These are phyloP conservation scores for Pseudogymnoascus sp. DNA, from an alignment of 2,329 filamentous ascomycete genomes.

Conservation along the genomic window DNA sequence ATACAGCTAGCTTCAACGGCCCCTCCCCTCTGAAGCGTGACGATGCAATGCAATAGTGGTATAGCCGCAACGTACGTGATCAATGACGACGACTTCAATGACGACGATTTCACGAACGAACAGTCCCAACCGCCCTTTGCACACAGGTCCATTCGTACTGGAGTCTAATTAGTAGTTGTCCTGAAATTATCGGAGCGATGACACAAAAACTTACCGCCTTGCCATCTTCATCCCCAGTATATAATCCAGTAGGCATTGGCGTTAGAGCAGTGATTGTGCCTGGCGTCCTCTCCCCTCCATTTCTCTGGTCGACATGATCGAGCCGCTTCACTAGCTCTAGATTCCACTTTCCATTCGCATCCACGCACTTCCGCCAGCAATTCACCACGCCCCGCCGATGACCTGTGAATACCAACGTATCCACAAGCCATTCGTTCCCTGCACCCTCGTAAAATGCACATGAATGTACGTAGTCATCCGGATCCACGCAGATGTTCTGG, in stretches of 20 bases:
- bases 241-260: conserved; percentile 74
- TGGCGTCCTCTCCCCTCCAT: conserved; percentile 49
- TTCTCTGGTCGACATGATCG: conserved; percentile 66
- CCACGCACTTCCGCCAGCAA: conserved; percentile 53
- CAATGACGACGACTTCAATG: no score
- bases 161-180: conserved; percentile 11
- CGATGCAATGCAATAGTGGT: background rate
- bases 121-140: background rate
- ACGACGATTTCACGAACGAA: background rate
- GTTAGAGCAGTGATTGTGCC: conserved; percentile 79
- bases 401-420: conserved; percentile 79
- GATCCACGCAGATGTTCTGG: conserved; percentile 64
- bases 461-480: conserved; percentile 68
- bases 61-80: background rate
- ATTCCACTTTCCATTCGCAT: conserved; percentile 57
- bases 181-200: background rate
- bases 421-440: conserved; percentile 85
- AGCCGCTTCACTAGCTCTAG: conserved; percentile 73
- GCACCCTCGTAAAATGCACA: conserved; percentile 93
- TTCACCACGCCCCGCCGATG: conserved; percentile 79
- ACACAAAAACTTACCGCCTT: conserved; percentile 59
- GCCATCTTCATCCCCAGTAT: conserved; percentile 90
- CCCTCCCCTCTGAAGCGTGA: background rate
- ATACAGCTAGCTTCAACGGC: background rate
- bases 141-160: conserved; percentile 52